Evolutionary conservation across 169 alveolate species (phyloP).

Genomic region (Eimeria acervulina): DNA sequence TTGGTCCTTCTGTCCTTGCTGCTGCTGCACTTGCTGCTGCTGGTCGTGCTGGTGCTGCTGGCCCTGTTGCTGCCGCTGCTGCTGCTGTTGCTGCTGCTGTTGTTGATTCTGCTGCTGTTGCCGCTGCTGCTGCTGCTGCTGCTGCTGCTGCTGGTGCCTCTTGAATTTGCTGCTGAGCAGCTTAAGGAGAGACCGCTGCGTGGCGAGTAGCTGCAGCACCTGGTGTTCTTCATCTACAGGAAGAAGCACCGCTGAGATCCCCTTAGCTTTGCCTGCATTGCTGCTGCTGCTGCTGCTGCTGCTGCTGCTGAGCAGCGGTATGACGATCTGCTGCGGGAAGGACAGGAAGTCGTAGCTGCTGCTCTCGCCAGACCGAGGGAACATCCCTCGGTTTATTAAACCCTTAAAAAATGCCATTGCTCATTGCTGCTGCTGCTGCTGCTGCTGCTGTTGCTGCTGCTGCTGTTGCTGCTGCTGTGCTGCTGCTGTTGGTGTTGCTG

Average conservation of each 20-base stretch:
- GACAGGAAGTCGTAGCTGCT: constrained; percentile 87
- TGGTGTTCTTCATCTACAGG: constrained; percentile 40
- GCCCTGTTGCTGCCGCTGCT: constrained; percentile 5
- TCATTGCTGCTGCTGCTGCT: constrained; percentile 53
- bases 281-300: constrained; percentile 48
- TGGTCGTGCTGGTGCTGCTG: background rate
- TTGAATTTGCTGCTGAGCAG: too few species aligned
- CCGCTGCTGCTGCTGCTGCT: background rate
- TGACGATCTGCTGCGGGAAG: constrained; percentile 85
- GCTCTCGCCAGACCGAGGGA: constrained; percentile 86
- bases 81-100: too few species aligned
- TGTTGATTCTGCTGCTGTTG: background rate
- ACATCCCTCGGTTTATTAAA: constrained; percentile 87
- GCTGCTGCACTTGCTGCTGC: background rate
- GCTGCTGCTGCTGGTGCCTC: too few species aligned
- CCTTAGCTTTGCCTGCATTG: constrained; percentile 23
- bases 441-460: constrained; percentile 24
- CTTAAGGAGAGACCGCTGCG: too few species aligned
- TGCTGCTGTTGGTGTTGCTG: background rate
- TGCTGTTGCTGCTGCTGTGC: constrained; percentile 26
- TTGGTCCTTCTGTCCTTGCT: background rate
- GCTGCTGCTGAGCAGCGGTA: constrained; percentile 80
- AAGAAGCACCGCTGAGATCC: constrained; percentile 36
- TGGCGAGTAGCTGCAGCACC: too few species aligned
- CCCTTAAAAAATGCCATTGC: constrained; percentile 50